Percentiles rank a stretch among this genome's conserved stretches.
Evolutionary conservation across 345 rosid genomes (phyloP).

Genomic region (Durio zibethinus): DNA sequence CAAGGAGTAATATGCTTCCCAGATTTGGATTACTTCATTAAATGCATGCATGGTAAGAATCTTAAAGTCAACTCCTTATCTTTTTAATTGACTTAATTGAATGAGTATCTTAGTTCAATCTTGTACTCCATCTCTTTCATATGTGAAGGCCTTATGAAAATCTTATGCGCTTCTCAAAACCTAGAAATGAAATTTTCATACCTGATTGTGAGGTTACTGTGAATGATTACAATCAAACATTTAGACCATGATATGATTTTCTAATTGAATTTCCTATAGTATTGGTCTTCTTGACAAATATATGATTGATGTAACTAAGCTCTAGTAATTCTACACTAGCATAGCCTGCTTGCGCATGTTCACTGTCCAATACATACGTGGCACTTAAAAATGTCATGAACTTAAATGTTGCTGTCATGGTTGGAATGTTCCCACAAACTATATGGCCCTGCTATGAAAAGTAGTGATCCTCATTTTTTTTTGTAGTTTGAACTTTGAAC

Average conservation of each 20-base stretch:
- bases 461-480: not conserved
- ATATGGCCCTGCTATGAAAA: not conserved
- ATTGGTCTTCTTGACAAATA: not conserved
- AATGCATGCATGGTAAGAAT: constrained; percentile 77
- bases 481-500: too few species aligned
- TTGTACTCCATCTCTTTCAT: not conserved
- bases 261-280: too few species aligned
- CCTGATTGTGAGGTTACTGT: not conserved
- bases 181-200: not conserved
- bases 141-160: not conserved
- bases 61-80: not conserved
- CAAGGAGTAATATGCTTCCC: constrained; percentile 75
- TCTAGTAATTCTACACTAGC: not conserved
- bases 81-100: not conserved
- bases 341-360: not conserved
- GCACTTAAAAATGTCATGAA: not conserved
- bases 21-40: constrained; percentile 68
- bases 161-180: not conserved
- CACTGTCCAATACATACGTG: not conserved
- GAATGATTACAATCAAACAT: not conserved
- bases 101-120: not conserved
- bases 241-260: not conserved
- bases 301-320: not conserved
- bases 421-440: not conserved
- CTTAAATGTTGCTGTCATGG: not conserved